These are phyloP conservation scores for Ogataea nakhonphanomensis DNA, from an alignment of 805 yeast genomes.

Conservation along the genomic window DNA sequence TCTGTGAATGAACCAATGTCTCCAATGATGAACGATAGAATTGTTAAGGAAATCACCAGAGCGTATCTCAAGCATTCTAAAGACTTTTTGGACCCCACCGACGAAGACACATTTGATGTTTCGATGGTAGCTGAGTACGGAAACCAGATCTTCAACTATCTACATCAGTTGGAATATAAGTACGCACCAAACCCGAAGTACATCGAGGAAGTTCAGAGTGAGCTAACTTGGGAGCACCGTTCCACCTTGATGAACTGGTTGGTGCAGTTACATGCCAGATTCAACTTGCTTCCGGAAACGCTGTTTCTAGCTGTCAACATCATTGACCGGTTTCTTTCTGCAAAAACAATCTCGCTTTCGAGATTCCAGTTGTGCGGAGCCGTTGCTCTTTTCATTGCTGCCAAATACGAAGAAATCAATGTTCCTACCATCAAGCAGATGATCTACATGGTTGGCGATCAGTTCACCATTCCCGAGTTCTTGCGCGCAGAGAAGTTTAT, in stretches of 20 bases:
- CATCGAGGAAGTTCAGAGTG: constrained; percentile 75
- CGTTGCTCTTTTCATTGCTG: constrained; percentile 80
- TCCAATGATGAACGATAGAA: constrained; percentile 49
- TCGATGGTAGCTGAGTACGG: constrained; percentile 95
- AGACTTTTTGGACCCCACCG: constrained; percentile 59
- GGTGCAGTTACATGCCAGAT: constrained; percentile 79
- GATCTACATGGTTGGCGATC: constrained; percentile 81
- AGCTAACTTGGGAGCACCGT: constrained; percentile 69
- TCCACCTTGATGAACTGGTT: constrained; percentile 87
- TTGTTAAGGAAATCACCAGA: constrained; percentile 46
- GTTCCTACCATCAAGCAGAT: constrained; percentile 84
- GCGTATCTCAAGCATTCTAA: constrained; percentile 52
- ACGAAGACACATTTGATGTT: constrained; percentile 80
- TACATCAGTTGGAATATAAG: constrained; percentile 65
- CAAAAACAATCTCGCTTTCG: constrained; percentile 67
- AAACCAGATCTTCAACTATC: constrained; percentile 75
- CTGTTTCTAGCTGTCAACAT: constrained; percentile 76
- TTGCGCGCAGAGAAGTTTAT: constrained; percentile 79
- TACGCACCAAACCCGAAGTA: constrained; percentile 71
- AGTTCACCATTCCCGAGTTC: constrained; percentile 71
- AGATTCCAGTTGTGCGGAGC: constrained; percentile 95
- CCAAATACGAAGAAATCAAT: constrained; percentile 91
- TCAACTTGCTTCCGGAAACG: constrained; percentile 81
- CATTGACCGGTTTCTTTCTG: constrained; percentile 81
- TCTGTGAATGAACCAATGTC: constrained; percentile 47